Percentiles rank a stretch among this genome's conserved stretches.
Conservation (phyloP, 1,284 basidiomycete species). For the Sporisorium sorghi region DNA sequence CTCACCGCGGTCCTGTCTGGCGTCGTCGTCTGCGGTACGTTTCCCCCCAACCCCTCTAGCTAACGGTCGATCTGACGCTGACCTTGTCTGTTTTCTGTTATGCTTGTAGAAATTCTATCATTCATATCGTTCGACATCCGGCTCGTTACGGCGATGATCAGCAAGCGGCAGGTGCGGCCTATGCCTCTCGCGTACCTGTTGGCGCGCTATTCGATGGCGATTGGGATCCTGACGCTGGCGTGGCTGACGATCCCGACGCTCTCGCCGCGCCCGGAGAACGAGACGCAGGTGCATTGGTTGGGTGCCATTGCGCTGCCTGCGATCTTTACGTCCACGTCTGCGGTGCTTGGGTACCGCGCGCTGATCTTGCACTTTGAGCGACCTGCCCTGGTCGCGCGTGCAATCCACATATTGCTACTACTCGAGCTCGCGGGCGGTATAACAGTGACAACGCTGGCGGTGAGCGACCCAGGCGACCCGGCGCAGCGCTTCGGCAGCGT, state of each 20-base stretch:
- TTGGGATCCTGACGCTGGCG: slow-evolving; percentile 14
- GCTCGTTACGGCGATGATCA: slow-evolving; percentile 18
- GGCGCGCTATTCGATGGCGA: slow-evolving; percentile 19
- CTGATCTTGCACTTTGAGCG: slow-evolving; percentile 29
- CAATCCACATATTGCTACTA: slow-evolving; percentile 14
- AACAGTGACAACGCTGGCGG: slow-evolving; percentile 3
- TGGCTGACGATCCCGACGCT: slow-evolving; percentile 10
- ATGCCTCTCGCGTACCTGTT: slow-evolving; percentile 31
- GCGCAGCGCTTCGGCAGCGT: not conserved
- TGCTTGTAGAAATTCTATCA: slow-evolving; percentile 28
- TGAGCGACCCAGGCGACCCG: not conserved
- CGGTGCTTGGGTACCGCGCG: slow-evolving; percentile 26
- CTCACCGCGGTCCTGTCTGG: slow-evolving; percentile 25
- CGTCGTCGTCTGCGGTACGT: slow-evolving; percentile 29
- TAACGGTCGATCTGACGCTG: not conserved
- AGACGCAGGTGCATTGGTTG: not conserved
- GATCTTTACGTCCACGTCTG: slow-evolving; percentile 34
- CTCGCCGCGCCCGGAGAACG: not conserved
- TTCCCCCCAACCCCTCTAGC: not conserved
- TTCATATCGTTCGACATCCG: slow-evolving; percentile 33
- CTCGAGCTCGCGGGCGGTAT: slow-evolving; percentile 9
- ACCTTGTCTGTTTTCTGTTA: not conserved
- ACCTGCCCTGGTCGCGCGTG: not conserved
- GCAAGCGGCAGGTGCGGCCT: slow-evolving; percentile 10
- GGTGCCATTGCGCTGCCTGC: slow-evolving; percentile 13